Evolutionary conservation across 768 basidiomycete genomes (phyloP).

Genomic region (Saitozyma podzolica): DNA sequence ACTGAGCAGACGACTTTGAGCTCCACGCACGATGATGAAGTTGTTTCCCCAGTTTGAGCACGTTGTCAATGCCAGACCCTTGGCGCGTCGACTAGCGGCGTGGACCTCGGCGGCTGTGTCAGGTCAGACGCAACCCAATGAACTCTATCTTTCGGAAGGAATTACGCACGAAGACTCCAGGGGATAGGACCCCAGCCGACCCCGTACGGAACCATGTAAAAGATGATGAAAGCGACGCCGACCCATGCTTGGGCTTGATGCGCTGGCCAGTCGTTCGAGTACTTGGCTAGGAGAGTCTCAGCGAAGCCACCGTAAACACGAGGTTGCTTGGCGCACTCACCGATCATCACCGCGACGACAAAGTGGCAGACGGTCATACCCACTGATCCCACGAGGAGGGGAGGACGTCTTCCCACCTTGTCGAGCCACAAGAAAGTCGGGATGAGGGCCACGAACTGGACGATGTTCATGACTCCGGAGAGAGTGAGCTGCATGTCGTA

Average conservation of each 20-base stretch:
- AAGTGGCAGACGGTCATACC: constrained; percentile 58
- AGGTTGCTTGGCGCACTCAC: constrained; percentile 4
- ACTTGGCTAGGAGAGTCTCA: constrained; percentile 31
- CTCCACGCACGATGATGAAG: constrained; percentile 15
- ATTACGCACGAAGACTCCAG: constrained; percentile 65
- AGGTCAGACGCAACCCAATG: too few species aligned
- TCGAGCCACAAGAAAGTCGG: constrained; percentile 14
- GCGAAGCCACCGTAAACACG: too few species aligned
- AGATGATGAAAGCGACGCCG: too few species aligned
- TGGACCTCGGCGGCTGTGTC: constrained; percentile 68
- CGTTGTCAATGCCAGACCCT: constrained; percentile 42
- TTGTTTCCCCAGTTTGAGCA: constrained; percentile 29
- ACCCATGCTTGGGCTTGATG: too few species aligned
- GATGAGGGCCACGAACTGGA: constrained; percentile 15
- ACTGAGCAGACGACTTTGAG: too few species aligned
- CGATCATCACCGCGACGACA: constrained; percentile 65
- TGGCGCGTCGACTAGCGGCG: constrained; percentile 72
- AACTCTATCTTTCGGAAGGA: too few species aligned
- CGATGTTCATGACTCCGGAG: constrained; percentile 21
- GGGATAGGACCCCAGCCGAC: constrained; percentile 44
- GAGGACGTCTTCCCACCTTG: constrained; percentile 17
- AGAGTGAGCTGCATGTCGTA: constrained; percentile 12
- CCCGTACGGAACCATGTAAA: too few species aligned
- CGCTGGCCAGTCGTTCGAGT: constrained; percentile 33
- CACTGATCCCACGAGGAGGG: constrained; percentile 56